phyloP scores from a whole-genome alignment of 1,284 basidiomycete species.

The Pascua sp. region DNA sequence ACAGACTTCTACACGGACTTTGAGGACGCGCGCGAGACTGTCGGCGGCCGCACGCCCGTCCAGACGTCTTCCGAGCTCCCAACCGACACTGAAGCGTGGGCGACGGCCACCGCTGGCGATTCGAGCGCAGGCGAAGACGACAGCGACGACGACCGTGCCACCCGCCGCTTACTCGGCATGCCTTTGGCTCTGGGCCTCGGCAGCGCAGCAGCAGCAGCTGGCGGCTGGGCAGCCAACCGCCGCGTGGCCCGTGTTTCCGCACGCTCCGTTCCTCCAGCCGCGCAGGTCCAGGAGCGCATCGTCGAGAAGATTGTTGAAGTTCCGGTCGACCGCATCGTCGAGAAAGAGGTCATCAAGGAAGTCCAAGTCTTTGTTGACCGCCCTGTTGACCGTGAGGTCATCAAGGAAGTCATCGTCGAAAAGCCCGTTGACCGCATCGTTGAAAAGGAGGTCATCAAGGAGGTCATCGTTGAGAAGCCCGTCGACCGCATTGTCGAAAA shows the following conservation, averaged over 20 bases:
- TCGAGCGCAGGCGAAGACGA: constrained; percentile 56
- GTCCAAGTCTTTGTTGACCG: constrained; percentile 20
- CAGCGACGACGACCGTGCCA: constrained; percentile 5
- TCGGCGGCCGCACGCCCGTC: constrained; percentile 62
- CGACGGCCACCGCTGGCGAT: constrained; percentile 35
- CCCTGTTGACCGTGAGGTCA: constrained; percentile 30
- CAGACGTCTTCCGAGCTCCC: constrained; percentile 61
- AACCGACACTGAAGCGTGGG: constrained; percentile 41
- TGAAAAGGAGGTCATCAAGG: constrained; percentile 42
- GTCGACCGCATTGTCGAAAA: constrained; percentile 29
- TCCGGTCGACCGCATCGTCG: constrained; percentile 33
- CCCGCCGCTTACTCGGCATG: not conserved
- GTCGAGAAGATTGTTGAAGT: constrained; percentile 47
- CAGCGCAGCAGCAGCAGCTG: constrained; percentile 21
- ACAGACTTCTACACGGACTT: constrained; percentile 69
- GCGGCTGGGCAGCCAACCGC: constrained; percentile 29
- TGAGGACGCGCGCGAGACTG: constrained; percentile 73
- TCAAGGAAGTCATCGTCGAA: constrained; percentile 33
- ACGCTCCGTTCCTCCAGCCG: constrained; percentile 35
- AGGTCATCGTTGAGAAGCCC: constrained; percentile 37
- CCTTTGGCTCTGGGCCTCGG: constrained; percentile 21
- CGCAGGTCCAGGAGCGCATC: constrained; percentile 35
- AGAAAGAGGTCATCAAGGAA: constrained; percentile 31
- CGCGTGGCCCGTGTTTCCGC: constrained; percentile 15
- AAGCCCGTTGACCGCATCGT: constrained; percentile 29